A percentile compares a stretch with the other conserved stretches of the same genome.
Evolutionary conservation across 2,329 filamentous ascomycete species (phyloP).

Genomic region (Pestalotiopsis sp.): DNA sequence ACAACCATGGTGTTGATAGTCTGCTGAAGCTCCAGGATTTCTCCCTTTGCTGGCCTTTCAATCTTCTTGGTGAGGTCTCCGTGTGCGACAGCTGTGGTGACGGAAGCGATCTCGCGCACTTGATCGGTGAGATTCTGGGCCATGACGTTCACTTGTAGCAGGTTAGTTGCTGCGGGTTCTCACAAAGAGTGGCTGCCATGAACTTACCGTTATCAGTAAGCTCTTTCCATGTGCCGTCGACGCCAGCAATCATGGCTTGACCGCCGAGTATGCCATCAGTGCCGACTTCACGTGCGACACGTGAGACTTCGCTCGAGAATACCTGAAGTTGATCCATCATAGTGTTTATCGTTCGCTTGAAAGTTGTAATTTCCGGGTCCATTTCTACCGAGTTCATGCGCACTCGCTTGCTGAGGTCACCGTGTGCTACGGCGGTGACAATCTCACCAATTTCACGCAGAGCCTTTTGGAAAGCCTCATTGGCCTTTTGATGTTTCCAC

Average conservation of each 20-base stretch:
- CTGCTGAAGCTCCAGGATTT: conserved; percentile 81
- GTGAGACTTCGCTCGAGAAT: conserved; percentile 94
- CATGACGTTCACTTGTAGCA: conserved; percentile 72
- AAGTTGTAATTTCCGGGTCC: conserved; percentile 96
- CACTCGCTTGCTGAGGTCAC: conserved; percentile 95
- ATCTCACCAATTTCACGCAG: conserved; percentile 96
- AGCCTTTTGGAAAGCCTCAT: conserved; percentile 97
- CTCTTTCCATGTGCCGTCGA: conserved; percentile 97
- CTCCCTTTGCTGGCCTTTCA: conserved; percentile 76
- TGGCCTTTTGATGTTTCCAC: conserved; percentile 96
- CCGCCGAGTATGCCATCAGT: conserved; percentile 94
- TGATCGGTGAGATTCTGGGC: conserved; percentile 81
- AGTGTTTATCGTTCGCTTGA: conserved; percentile 97
- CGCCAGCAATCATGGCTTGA: conserved; percentile 89
- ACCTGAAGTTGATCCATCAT: conserved; percentile 99
- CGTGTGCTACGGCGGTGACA: conserved; percentile 91
- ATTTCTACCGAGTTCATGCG: conserved; percentile 94
- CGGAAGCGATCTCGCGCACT: conserved; percentile 83
- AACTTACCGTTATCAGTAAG: conserved; percentile 78
- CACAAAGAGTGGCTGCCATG: not conserved
- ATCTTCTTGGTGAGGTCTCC: conserved; percentile 86
- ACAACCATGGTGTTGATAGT: conserved; percentile 92
- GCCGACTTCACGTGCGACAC: conserved; percentile 91
- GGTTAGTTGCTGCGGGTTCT: conserved; percentile 25
- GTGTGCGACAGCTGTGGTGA: conserved; percentile 81